Evolutionary conservation across 352 stramenopile species (phyloP), one percentile per base, ranked within the genome.

Genomic region (Blastocystis sp.): DNA sequence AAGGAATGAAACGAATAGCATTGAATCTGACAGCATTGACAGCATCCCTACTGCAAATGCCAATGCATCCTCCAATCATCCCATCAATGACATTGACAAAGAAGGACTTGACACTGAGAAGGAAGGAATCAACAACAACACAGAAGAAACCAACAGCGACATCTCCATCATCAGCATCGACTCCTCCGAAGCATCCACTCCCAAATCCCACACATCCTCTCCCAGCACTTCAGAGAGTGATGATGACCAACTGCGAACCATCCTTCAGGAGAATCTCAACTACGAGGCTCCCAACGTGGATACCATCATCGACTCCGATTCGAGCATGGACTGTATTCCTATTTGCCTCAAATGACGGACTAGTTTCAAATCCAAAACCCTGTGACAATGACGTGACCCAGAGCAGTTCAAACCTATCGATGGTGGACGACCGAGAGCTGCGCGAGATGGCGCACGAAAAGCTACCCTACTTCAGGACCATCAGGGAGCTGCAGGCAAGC

Each of bases 401-500:
- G 48, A 56, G 48, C 48, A 56, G 48, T 14, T 56, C 48, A 7
- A 56, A 7, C 5, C 48, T 56, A 17, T 56, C 1, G 9, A 61
- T 53, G n/a, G 2, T 61, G 14, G 43, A 43, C 19, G 45, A 66
- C 21, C 17, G 61, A 38, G 71, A 81, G 38, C 60, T 81, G n/a
- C 45, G n/a, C n/a, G 21, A 38, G 34, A 7, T 84, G n/a, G 74
- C 74, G 23, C 48, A 59, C 19, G 34, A 19, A 1, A 84, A 84
- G 41, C 52, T 84, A 4, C 74, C 74, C n/a, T 84, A 84, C 66
- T 84, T 84, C 60, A 28, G 21, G 9, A 69, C 52, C 45, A 43
- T 84, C 4, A 11, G 48, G 3, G 45, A 84, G 48, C 38, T 84
- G 60, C 28, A 69, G 11, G 60, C 53, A 52, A n/a, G 17, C n/a